A percentile compares a stretch with the other conserved stretches of the same genome.
Evolutionary conservation across 2,329 filamentous ascomycete species (phyloP).

Genomic region (Plenodomus biglobosus): DNA sequence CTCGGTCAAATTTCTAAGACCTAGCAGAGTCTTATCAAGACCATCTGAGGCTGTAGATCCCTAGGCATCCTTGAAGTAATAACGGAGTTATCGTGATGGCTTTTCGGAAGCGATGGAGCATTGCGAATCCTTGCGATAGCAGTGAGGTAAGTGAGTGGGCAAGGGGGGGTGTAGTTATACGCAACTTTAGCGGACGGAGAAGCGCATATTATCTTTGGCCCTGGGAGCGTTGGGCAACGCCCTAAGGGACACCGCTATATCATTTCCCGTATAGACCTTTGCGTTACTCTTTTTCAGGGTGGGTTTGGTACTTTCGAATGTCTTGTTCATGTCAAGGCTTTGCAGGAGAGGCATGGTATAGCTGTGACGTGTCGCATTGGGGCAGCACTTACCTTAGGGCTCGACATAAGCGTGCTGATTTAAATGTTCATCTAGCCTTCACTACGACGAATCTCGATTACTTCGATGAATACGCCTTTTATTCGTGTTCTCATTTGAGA

Average conservation of each 20-base stretch:
- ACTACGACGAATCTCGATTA: background rate
- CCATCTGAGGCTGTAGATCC: constrained; percentile 5
- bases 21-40: constrained; percentile 20
- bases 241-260: background rate
- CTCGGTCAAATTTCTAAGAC: constrained; percentile 11
- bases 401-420: background rate
- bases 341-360: constrained; percentile 1
- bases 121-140: constrained; percentile 1
- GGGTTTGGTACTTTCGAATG: constrained; percentile 19
- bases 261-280: constrained; percentile 12
- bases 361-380: constrained; percentile 4
- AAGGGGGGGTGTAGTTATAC: background rate
- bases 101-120: background rate
- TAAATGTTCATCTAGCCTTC: background rate
- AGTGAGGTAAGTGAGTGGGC: background rate
- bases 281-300: constrained; percentile 4
- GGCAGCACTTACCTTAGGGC: background rate
- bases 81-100: constrained; percentile 7
- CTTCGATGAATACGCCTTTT: background rate
- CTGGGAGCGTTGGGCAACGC: background rate
- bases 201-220: background rate
- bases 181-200: background rate
- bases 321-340: background rate
- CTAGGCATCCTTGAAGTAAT: constrained; percentile 3
- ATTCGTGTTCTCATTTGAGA: background rate